These are phyloP conservation scores for Acacia crassicarpa DNA, from an alignment of 306 rosid species.

Conservation along the genomic window DNA sequence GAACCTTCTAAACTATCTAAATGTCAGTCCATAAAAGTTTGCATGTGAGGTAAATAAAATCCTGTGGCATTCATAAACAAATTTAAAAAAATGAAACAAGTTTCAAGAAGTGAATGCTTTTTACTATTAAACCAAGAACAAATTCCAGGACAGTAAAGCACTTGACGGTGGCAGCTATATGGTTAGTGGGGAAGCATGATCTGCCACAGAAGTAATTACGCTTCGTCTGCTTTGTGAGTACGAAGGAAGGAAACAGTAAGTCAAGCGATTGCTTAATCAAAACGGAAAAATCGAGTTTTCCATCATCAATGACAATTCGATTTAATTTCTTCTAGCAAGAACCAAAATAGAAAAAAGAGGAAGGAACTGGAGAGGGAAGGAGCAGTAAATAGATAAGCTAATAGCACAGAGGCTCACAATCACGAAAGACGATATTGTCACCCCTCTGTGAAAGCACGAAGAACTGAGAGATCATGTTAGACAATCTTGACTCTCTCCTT, in stretches of 20 bases:
- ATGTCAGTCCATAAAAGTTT: not conserved
- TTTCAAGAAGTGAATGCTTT: not conserved
- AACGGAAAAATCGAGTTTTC: not conserved
- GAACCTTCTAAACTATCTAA: not conserved
- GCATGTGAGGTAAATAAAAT: not conserved
- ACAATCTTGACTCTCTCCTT: not conserved
- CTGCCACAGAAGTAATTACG: not conserved
- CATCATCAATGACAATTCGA: not conserved
- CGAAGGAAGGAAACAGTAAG: not conserved
- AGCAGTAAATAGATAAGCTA: not conserved
- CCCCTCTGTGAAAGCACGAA: conserved; percentile 95
- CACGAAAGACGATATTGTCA: conserved; percentile 90
- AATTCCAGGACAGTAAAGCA: not conserved
- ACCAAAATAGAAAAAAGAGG: not conserved
- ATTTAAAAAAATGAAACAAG: not conserved
- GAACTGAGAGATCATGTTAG: conserved; percentile 84
- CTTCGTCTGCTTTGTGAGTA: not conserved
- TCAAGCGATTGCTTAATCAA: conserved; percentile 5
- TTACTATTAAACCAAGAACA: not conserved
- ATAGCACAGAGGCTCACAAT: conserved; percentile 47
- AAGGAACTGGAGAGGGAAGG: not conserved
- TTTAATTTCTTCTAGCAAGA: not conserved
- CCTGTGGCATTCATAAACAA: not conserved
- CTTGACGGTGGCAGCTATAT: not conserved
- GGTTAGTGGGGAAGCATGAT: not conserved